A percentile compares a stretch with the other conserved stretches of the same genome.
phyloP scores from a whole-genome alignment of 2,329 filamentous ascomycete genomes.

The Penicillium sp. region DNA sequence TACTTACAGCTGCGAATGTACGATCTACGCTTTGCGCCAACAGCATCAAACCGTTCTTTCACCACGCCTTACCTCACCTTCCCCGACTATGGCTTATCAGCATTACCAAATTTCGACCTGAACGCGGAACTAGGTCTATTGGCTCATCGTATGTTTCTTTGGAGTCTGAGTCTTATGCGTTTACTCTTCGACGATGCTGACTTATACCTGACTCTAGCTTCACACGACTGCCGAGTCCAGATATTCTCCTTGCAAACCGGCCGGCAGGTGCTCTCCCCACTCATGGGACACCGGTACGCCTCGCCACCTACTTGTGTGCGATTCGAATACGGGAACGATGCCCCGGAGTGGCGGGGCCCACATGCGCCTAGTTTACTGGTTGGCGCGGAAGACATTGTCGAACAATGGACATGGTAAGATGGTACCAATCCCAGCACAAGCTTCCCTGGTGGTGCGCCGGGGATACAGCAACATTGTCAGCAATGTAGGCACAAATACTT shows the following conservation, averaged over 20 bases:
- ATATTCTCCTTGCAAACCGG: constrained; percentile 41
- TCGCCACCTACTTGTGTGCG: constrained; percentile 29
- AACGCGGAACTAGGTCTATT: constrained; percentile 38
- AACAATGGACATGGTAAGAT: constrained; percentile 40
- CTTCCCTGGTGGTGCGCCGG: too few relatives aligned
- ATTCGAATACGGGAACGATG: constrained; percentile 32
- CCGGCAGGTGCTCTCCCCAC: constrained; percentile 29
- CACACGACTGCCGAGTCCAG: constrained; percentile 34
- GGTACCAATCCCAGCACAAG: background rate
- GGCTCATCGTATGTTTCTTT: constrained; percentile 33
- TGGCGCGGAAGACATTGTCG: constrained; percentile 30
- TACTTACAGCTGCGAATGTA: constrained; percentile 40
- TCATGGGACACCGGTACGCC: constrained; percentile 26
- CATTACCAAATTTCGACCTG: constrained; percentile 36
- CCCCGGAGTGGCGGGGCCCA: constrained; percentile 19
- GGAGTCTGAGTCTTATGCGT: too few relatives aligned
- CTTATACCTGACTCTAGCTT: constrained; percentile 22
- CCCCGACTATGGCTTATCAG: constrained; percentile 28
- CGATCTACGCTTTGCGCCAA: constrained; percentile 38
- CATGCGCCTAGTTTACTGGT: constrained; percentile 37
- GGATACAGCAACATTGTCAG: too few relatives aligned
- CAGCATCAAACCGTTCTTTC: constrained; percentile 27
- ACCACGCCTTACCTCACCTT: constrained; percentile 37
- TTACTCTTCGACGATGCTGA: background rate
- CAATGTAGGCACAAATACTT: too few relatives aligned